Conservation (phyloP, 2,329 filamentous ascomycete species). For the Teratosphaeria nubilosa region DNA sequence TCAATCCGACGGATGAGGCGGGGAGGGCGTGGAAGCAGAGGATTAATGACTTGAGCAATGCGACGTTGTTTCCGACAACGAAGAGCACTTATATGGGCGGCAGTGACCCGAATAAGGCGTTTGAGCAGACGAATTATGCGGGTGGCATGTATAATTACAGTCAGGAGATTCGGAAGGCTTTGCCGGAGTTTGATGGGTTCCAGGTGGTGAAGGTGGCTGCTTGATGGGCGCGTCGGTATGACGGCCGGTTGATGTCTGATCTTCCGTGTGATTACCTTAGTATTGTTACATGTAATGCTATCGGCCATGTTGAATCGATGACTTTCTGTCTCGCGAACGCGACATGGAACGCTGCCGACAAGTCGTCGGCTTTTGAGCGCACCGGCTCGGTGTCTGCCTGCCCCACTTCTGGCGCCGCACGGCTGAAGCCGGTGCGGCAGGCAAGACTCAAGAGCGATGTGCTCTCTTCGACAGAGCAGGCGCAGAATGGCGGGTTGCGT, state of each 20-base stretch:
- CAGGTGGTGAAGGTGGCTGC: conserved; percentile 8
- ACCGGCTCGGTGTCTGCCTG: not conserved
- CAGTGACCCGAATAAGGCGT: conserved; percentile 15
- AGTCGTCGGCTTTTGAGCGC: not conserved
- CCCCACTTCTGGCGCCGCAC: not conserved
- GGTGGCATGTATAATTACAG: conserved; percentile 19
- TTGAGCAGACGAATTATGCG: conserved; percentile 21
- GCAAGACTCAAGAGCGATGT: not conserved
- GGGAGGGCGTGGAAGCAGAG: conserved; percentile 21
- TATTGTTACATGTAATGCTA: no score
- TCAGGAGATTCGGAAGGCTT: conserved; percentile 17
- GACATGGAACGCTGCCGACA: no score
- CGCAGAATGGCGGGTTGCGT: not conserved
- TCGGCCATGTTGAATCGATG: no score
- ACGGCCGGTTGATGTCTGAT: not conserved
- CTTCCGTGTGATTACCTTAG: not conserved
- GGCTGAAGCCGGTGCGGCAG: not conserved
- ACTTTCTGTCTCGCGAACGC: no score
- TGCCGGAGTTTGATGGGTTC: conserved; percentile 17
- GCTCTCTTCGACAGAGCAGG: not conserved
- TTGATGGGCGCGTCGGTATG: not conserved
- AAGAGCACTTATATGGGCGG: conserved; percentile 16
- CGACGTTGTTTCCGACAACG: conserved; percentile 21
- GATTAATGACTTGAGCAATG: conserved; percentile 19
- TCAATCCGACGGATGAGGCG: conserved; percentile 22